phyloP scores from a whole-genome alignment of 2,329 filamentous ascomycete genomes.

The Aureobasidium vineae region DNA sequence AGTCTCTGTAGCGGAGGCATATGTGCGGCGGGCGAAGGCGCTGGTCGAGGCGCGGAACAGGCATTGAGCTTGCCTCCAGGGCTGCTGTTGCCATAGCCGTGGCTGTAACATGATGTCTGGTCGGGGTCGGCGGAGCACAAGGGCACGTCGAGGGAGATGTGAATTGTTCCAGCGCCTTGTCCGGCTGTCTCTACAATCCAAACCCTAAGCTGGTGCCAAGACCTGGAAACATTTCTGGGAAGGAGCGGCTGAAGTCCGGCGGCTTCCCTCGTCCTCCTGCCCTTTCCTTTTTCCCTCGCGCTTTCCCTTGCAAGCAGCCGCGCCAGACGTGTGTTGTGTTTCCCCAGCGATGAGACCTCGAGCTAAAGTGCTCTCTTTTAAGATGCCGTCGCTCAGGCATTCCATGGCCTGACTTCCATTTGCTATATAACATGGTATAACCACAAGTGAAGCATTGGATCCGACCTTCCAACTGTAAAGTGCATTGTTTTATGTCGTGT shows the following conservation, averaged over 20 bases:
- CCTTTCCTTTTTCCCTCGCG: not conserved
- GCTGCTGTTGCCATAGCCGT: slow-evolving; percentile 50
- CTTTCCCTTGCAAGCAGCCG: not conserved
- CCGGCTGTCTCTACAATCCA: not conserved
- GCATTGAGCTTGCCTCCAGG: slow-evolving; percentile 49
- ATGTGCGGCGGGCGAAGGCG: slow-evolving; percentile 47
- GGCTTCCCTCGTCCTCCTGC: not conserved
- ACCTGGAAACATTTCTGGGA: slow-evolving; percentile 13
- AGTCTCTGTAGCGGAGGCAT: slow-evolving; percentile 50
- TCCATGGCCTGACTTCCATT: not conserved
- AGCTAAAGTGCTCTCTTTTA: slow-evolving; percentile 7
- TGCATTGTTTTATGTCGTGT: slow-evolving; percentile 15
- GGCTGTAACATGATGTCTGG: slow-evolving; percentile 61
- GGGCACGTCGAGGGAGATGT: slow-evolving; percentile 8
- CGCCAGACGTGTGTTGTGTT: slow-evolving; percentile 7
- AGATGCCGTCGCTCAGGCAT: not conserved
- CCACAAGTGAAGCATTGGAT: not conserved
- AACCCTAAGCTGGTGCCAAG: slow-evolving; percentile 15
- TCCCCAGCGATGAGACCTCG: slow-evolving; percentile 13
- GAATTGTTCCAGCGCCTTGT: slow-evolving; percentile 10
- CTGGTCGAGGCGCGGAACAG: slow-evolving; percentile 42
- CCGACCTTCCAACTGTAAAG: not conserved
- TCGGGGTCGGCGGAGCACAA: not conserved
- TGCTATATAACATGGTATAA: not conserved
- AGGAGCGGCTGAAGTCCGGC: slow-evolving; percentile 2